Base-by-base conservation (phyloP, 257 asterid species). In the Solanum sitiens region DNA sequence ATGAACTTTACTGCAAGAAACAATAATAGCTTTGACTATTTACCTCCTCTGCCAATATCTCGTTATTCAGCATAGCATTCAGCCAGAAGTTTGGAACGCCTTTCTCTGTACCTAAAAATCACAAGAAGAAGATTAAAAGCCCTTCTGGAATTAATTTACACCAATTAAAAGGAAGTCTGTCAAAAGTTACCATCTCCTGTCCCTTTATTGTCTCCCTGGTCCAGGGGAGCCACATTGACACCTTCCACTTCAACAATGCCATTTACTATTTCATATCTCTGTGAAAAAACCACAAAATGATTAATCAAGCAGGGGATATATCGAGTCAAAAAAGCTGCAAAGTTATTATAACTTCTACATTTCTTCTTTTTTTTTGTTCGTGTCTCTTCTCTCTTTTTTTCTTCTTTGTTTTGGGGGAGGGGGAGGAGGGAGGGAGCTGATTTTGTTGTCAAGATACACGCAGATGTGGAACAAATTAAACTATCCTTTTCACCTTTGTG, bases 1-100 rank as follows among this genome's bases (percentile, higher is more conserved):
- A 72, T 84, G 87, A 30, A 63, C 15, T 63, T 74, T 10, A 39
- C 16, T 37, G 82, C 82, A 74, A 37, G 6, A 27, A 76, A 59
- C 75, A 80, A 75, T 16, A 30, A 25, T 45, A 40, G 7, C 32
- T 30, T 53, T 50, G 73, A 72, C 83, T 27, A 82, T 25, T 53
- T 88, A 96, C 98, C 96, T 95, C 98, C 82, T 93, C 96, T 4
- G 94, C 90, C 92, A 95, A 84, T 87, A 94, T 83, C 13, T 93
- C 98, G 83, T 96, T 93, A 50, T 92, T 91, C 92, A 91, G 94
- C 98, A 96, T 90, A 75, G 98, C 95, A 4, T 86, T 93, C 90
- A 95, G 85, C 98, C 98, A 96, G 90, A 96, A 96, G 80, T 91
- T 94, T 20, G 98, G 98, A 68, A 95, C 96, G 12, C 98, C 98